phyloP scores from a whole-genome alignment of 1,284 basidiomycete genomes.

The Leccinum pachyderme region DNA sequence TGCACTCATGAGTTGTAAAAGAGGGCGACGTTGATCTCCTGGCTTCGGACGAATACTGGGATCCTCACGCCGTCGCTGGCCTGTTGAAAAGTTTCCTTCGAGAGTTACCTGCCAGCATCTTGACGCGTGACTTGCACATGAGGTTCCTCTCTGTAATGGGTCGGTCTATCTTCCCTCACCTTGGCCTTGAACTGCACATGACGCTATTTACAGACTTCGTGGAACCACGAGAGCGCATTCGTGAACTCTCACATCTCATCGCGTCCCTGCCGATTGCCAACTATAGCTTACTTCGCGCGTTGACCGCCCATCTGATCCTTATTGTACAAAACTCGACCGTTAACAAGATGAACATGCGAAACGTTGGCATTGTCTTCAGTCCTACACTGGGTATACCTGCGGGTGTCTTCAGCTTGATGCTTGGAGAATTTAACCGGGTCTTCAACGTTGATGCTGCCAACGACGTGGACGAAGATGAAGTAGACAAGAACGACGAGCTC shows the following conservation, averaged over 20 bases:
- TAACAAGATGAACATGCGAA: conserved; percentile 99
- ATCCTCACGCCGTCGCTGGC: conserved; percentile 93
- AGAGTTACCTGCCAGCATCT: conserved; percentile 85
- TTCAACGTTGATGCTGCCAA: conserved; percentile 68
- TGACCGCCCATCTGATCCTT: conserved; percentile 94
- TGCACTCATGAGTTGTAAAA: conserved; percentile 29
- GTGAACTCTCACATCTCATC: conserved; percentile 84
- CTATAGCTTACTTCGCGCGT: conserved; percentile 89
- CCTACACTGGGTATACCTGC: conserved; percentile 94
- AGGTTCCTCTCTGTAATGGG: conserved; percentile 89
- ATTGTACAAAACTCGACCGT: conserved; percentile 87
- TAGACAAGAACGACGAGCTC: conserved; percentile 38
- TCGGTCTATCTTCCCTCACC: conserved; percentile 41
- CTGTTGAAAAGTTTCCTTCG: conserved; percentile 88
- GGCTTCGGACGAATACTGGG: conserved; percentile 86
- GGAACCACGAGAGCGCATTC: conserved; percentile 84
- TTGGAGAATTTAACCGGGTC: conserved; percentile 86
- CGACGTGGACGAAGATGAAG: conserved; percentile 36
- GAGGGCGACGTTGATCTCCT: conserved; percentile 92
- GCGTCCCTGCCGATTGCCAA: conserved; percentile 87
- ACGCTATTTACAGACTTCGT: conserved; percentile 65
- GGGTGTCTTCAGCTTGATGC: conserved; percentile 90
- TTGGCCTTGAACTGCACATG: conserved; percentile 4
- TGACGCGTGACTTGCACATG: conserved; percentile 89
- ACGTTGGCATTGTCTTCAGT: conserved; percentile 97